Evolutionary conservation across 768 basidiomycete species (phyloP), one percentile per base, ranked within the genome.

Genomic region (Termitomyces titanicus): DNA sequence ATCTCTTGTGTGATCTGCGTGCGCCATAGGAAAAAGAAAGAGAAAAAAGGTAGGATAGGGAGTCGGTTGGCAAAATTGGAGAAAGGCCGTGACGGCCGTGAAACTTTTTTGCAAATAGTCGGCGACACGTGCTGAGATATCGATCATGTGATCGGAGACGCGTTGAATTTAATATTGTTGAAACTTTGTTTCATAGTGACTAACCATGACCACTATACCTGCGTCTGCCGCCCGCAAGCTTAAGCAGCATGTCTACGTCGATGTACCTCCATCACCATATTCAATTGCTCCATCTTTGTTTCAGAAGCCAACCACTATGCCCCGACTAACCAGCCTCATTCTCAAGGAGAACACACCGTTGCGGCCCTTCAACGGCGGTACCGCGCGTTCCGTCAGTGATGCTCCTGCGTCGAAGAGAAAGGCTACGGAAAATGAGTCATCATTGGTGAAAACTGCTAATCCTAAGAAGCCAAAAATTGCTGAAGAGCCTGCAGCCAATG

Each of bases 1-100:
- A 73, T 96, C 94, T 73, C 94, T 78, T 53, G 93, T 92, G 74
- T 95, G 94, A 74, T 96, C 94, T 65, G 91, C 89, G 73, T 88
- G 86, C 34, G 92, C 82, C 92, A 94, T 94, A 66, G 57, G 34
- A 57, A 60, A 59, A 57, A 51, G 42, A 55, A 59, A 50, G 51
- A 55, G 49, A 62, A 53, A 43, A 53, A 56, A 52, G 40, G 35
- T 39, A 57, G 49, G 37, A 52, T 37, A 25, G 29, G 43, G 15
- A 34, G 51, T 49, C 29, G 55, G 38, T 50, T 51, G 39, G 53
- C 55, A 55, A 58, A 46, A 54, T 43, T 51, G 61, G 46, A 53
- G 50, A 33, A 43, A 24, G 29, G 47, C n/a, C n/a, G 44, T 46
- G 53, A 59, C 51, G 22, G 37, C 37, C 47, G 60, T 65, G 69